Evolutionary conservation across 208 protist species (phyloP).

Genomic region (Leishmania guyanensis): DNA sequence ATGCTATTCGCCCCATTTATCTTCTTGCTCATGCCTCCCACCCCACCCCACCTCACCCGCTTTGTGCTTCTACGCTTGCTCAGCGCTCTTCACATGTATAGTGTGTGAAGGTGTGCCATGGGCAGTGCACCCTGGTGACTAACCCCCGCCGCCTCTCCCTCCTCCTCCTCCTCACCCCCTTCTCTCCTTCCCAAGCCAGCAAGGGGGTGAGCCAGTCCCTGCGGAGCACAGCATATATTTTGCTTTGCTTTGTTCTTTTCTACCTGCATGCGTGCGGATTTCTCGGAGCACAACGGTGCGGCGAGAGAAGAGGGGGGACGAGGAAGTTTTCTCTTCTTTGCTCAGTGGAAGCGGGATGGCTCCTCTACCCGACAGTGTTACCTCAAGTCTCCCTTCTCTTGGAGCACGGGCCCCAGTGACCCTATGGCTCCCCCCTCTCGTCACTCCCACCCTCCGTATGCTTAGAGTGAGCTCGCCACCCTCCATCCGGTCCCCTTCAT

Average conservation of each 20-base stretch:
- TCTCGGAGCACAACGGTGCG: background rate
- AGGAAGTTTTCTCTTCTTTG: background rate
- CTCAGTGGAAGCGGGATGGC: background rate
- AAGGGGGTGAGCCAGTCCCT: background rate
- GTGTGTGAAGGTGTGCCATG: background rate
- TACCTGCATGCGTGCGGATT: background rate
- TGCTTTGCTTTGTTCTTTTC: background rate
- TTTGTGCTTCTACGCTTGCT: background rate
- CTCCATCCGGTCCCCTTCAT: background rate
- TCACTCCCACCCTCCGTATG: background rate
- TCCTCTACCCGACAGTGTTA: background rate
- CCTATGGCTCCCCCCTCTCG: background rate
- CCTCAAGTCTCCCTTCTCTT: background rate
- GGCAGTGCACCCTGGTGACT: background rate
- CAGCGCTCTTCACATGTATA: background rate
- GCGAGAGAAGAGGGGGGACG: background rate
- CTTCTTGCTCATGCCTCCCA: background rate
- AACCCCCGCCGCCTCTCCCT: background rate
- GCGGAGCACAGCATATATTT: background rate
- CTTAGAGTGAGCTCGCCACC: background rate
- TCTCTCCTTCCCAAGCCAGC: background rate
- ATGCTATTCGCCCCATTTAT: background rate
- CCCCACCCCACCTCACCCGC: background rate
- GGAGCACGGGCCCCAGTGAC: background rate
- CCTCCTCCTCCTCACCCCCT: background rate